Evolutionary conservation across 148 eudicot genomes (phyloP), one percentile per base, ranked within the genome.

Genomic region (Chenopodium berlandieri): DNA sequence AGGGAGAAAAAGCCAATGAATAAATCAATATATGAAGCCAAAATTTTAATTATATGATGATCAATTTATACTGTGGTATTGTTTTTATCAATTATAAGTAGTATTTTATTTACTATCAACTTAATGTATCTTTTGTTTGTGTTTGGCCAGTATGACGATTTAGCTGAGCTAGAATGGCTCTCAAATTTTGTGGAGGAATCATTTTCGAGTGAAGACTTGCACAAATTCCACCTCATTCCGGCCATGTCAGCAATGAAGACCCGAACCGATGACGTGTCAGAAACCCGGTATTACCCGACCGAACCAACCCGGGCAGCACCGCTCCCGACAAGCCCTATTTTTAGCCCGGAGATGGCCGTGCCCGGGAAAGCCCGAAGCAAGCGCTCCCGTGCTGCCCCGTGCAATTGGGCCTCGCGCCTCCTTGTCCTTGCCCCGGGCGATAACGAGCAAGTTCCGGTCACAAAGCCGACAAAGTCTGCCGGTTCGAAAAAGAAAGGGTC

Each of bases 331-430:
- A 71, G 74, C 86, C 86, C 93, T 1, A 65, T 82, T 0, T 91
- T 91, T 85, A 69, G 65, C 79, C 82, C 92, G n/a, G 97, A 92
- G 34, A 81, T 89, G 73, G 32, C 93, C 0, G 90, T 92, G 46
- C 97, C 97, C 1, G 97, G 90, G 0, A 95, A 95, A 88, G 99
- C 98, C 52, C 97, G 99, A 1, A 93, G 94, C 92, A 95, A 95
- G 81, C 94, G 99, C 66, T 90, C 97, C 1, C 97, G 99, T 27
- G 86, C 90, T 17, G 87, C 92, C 52, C 91, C 97, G 19, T 86
- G 92, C 75, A 95, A 87, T 81, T 95, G 99, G 99, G 77, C 97
- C 5, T 91, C 98, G 37, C 92, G 92, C 47, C 92, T 92, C 34
- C 82, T 87, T 16, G 82, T 85, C 60, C 82, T 90, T 25, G 76